Conservation (phyloP, 441 rosid species). For the Syzygium syzygioides region DNA sequence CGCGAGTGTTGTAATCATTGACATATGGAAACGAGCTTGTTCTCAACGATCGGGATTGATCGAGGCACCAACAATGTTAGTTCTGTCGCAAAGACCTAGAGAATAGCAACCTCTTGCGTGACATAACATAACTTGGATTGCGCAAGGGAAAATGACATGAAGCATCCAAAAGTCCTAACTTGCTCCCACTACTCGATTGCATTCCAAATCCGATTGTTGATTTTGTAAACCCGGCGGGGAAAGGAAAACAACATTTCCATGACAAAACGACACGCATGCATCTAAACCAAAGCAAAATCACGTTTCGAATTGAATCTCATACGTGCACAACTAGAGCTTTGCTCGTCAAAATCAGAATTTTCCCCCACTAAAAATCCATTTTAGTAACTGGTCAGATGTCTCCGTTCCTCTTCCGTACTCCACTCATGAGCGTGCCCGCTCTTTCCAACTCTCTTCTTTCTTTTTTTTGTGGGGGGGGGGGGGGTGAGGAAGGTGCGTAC, state of each 20-base stretch:
- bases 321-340: not conserved
- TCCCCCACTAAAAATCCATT: not conserved
- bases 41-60: too few relatives aligned
- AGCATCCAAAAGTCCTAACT: not conserved
- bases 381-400: not conserved
- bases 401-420: not conserved
- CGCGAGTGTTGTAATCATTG: too few relatives aligned
- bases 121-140: not conserved
- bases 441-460: not conserved
- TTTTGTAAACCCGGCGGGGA: not conserved
- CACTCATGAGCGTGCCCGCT: not conserved
- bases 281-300: not conserved
- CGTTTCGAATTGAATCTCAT: not conserved
- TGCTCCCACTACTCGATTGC: not conserved
- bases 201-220: not conserved
- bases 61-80: too few relatives aligned
- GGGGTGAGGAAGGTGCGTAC: not conserved
- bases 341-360: not conserved
- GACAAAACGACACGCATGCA: not conserved
- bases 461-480: too few relatives aligned
- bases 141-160: not conserved
- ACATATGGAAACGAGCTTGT: too few relatives aligned
- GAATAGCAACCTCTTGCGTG: not conserved
- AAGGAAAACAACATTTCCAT: not conserved
- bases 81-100: not conserved